Percentiles rank a stretch among this genome's conserved stretches.
Conservation (phyloP, 2,329 filamentous ascomycete species). For the Didymella sp. region DNA sequence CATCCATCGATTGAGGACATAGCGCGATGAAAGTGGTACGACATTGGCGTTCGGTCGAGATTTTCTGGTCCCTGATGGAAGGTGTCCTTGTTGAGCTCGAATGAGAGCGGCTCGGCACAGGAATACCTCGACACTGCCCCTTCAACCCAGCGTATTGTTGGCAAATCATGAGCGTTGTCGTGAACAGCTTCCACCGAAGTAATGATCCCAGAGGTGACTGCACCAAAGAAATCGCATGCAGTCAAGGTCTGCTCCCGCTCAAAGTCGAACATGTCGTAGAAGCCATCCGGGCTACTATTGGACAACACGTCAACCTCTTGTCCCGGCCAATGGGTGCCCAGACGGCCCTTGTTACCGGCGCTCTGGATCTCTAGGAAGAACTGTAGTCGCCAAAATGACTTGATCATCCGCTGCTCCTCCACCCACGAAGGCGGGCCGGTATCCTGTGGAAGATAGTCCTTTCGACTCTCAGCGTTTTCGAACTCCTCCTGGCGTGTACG, state of each 20-base stretch:
- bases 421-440: slow-evolving; percentile 15
- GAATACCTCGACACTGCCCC: slow-evolving; percentile 1
- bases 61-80: slow-evolving; percentile 12
- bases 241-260: slow-evolving; percentile 2
- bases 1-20: slow-evolving; percentile 3
- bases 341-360: slow-evolving; percentile 4
- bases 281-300: slow-evolving; percentile 2
- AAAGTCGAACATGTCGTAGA: neutral
- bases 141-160: slow-evolving; percentile 5
- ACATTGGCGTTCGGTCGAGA: slow-evolving; percentile 5
- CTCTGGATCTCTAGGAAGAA: slow-evolving; percentile 16
- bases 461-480: slow-evolving; percentile 14
- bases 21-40: slow-evolving; percentile 6
- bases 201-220: slow-evolving; percentile 5
- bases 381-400: slow-evolving; percentile 16
- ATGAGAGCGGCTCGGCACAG: slow-evolving; percentile 8
- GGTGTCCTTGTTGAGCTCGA: slow-evolving; percentile 13
- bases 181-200: neutral
- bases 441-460: slow-evolving; percentile 16
- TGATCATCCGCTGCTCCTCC: slow-evolving; percentile 19
- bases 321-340: slow-evolving; percentile 3
- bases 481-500: slow-evolving; percentile 4
- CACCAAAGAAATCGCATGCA: neutral
- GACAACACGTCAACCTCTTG: slow-evolving; percentile 4
- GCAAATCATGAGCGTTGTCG: neutral